Evolutionary conservation across 1,284 basidiomycete species (phyloP).

Genomic region (Austroboletus olivaceoglutinosus): DNA sequence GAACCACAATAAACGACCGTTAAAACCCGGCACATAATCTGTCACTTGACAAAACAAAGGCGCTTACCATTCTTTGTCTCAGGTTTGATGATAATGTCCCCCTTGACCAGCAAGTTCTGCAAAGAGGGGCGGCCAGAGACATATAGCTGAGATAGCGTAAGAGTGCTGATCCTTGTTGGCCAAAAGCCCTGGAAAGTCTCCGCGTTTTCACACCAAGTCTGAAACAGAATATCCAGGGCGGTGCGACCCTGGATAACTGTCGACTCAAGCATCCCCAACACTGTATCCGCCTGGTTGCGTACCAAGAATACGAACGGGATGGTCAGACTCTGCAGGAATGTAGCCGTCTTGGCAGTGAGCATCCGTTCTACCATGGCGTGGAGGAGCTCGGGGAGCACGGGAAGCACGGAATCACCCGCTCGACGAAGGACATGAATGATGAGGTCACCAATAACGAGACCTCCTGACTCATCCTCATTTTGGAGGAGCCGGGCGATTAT

Average conservation of each 20-base stretch:
- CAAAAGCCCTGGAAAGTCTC: constrained; percentile 95
- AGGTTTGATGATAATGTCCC: constrained; percentile 85
- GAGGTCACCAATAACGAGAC: constrained; percentile 89
- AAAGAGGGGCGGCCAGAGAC: constrained; percentile 63
- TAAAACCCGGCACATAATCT: constrained; percentile 14
- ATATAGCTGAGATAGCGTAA: constrained; percentile 82
- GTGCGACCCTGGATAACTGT: constrained; percentile 56
- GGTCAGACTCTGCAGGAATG: constrained; percentile 87
- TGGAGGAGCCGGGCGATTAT: constrained; percentile 77
- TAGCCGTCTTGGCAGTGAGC: constrained; percentile 80
- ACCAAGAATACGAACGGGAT: constrained; percentile 93
- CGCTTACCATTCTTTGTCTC: constrained; percentile 76
- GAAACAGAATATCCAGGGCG: constrained; percentile 78
- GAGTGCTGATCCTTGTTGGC: constrained; percentile 80
- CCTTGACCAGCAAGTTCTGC: constrained; percentile 74
- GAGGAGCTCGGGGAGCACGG: constrained; percentile 84
- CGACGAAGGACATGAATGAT: constrained; percentile 89
- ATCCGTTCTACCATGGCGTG: constrained; percentile 83
- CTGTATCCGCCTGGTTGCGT: constrained; percentile 76
- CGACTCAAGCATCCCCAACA: constrained; percentile 72
- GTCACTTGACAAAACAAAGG: not conserved
- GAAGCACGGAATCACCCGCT: constrained; percentile 72
- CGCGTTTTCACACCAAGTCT: constrained; percentile 91
- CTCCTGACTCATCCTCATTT: constrained; percentile 82
- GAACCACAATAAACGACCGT: constrained; percentile 14